Percentiles rank a stretch among this genome's conserved stretches.
Evolutionary conservation across 768 basidiomycete genomes (phyloP).

Genomic region (Holtermanniella nyarrowii): DNA sequence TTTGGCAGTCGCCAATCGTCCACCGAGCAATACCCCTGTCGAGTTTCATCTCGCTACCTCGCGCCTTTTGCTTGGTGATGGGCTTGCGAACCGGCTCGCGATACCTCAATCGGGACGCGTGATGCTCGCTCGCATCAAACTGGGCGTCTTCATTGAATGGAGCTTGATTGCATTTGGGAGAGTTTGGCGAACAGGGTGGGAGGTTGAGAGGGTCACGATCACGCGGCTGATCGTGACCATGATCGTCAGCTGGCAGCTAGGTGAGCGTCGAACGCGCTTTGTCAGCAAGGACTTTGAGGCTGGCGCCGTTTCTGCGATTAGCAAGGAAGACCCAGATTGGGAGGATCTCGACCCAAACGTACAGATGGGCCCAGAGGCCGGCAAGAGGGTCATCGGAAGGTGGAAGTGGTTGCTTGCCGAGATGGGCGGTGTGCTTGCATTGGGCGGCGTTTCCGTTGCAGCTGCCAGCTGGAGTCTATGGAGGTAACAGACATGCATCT

Average conservation of each 20-base stretch:
- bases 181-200: slow-evolving; percentile 24
- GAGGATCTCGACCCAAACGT: slow-evolving; percentile 24
- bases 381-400: slow-evolving; percentile 14
- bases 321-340: slow-evolving; percentile 15
- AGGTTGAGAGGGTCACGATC: slow-evolving; percentile 16
- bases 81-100: slow-evolving; percentile 28
- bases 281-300: slow-evolving; percentile 11
- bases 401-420: slow-evolving; percentile 25
- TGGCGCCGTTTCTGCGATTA: neutral
- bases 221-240: slow-evolving; percentile 23
- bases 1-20: slow-evolving; percentile 21
- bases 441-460: neutral
- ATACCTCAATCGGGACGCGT: slow-evolving; percentile 13
- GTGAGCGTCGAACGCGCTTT: slow-evolving; percentile 28
- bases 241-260: slow-evolving; percentile 36
- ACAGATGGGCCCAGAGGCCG: slow-evolving; percentile 17
- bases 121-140: slow-evolving; percentile 1
- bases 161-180: slow-evolving; percentile 19
- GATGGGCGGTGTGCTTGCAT: slow-evolving; percentile 17
- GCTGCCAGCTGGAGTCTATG: neutral
- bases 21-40: slow-evolving; percentile 17
- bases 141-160: slow-evolving; percentile 4
- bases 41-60: slow-evolving; percentile 23
- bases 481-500: neutral
- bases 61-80: slow-evolving; percentile 25